These are phyloP conservation scores for Chamaecrista fasciculata DNA, from an alignment of 306 rosid species.

Conservation along the genomic window DNA sequence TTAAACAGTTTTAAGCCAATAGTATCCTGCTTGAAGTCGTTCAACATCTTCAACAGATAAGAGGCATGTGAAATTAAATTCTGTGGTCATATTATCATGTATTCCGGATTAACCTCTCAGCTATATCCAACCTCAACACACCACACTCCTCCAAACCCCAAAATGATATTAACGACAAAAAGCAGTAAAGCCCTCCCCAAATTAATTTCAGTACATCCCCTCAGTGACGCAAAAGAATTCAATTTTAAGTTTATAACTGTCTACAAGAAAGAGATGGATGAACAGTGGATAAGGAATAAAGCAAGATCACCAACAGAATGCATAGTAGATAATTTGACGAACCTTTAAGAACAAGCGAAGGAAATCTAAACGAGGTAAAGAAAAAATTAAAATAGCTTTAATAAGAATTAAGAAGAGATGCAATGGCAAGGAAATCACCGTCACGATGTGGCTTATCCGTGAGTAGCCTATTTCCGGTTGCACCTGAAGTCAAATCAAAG, in stretches of 20 bases:
- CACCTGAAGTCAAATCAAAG: conserved; percentile 69
- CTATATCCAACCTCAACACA: conserved; percentile 7
- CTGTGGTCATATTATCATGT: background rate
- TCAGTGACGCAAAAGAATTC: background rate
- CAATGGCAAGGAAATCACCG: conserved; percentile 44
- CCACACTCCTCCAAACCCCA: conserved; percentile 22
- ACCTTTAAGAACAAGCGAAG: background rate
- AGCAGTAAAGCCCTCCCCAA: background rate
- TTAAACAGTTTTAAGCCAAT: background rate
- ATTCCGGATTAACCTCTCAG: background rate
- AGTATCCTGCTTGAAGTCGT: background rate
- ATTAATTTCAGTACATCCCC: background rate
- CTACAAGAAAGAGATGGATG: background rate
- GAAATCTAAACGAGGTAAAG: background rate
- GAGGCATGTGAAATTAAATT: background rate
- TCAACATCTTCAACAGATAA: background rate
- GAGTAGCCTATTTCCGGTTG: conserved; percentile 73
- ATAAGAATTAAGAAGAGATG: background rate
- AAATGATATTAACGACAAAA: background rate
- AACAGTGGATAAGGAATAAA: background rate
- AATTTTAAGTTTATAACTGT: no score
- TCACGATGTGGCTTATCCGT: conserved; percentile 71
- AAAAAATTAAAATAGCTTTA: background rate
- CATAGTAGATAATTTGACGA: background rate
- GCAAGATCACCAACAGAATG: background rate